Conservation (phyloP, 2,329 filamentous ascomycete genomes). For the Cladosporium oxysporum region DNA sequence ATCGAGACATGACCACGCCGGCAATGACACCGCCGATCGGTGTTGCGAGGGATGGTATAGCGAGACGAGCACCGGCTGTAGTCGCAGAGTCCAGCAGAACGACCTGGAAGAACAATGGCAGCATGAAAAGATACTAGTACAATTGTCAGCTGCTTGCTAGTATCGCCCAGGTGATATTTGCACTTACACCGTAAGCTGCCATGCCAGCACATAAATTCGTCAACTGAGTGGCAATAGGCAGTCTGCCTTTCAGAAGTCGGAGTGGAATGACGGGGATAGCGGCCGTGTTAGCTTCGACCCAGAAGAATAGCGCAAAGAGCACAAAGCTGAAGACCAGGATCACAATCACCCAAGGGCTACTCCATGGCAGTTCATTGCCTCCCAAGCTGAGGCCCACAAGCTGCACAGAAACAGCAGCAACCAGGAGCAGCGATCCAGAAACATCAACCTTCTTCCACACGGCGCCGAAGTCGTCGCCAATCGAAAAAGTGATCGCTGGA, state of each 20-base stretch:
- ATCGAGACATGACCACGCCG: constrained; percentile 51
- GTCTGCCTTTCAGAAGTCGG: not conserved
- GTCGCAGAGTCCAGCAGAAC: not conserved
- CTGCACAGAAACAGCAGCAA: constrained; percentile 60
- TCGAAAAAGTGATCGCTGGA: constrained; percentile 37
- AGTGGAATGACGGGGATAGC: not conserved
- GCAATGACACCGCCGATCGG: constrained; percentile 48
- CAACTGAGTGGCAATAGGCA: not conserved
- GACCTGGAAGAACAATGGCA: not conserved
- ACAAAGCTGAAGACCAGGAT: constrained; percentile 42
- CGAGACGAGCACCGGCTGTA: not conserved
- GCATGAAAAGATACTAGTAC: not conserved
- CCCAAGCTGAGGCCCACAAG: constrained; percentile 48
- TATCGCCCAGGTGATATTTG: not conserved
- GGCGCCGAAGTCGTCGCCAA: constrained; percentile 33
- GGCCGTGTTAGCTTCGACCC: not conserved
- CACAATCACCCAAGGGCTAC: constrained; percentile 43
- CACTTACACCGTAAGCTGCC: not conserved
- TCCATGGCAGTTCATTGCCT: constrained; percentile 50
- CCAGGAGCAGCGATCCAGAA: constrained; percentile 57
- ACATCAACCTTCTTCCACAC: constrained; percentile 61
- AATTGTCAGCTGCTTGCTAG: not conserved
- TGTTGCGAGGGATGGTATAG: constrained; percentile 34
- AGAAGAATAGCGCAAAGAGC: constrained; percentile 42
- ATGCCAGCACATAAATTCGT: not conserved